Conservation (phyloP, 768 basidiomycete species). For the Agrocybe pediades region DNA sequence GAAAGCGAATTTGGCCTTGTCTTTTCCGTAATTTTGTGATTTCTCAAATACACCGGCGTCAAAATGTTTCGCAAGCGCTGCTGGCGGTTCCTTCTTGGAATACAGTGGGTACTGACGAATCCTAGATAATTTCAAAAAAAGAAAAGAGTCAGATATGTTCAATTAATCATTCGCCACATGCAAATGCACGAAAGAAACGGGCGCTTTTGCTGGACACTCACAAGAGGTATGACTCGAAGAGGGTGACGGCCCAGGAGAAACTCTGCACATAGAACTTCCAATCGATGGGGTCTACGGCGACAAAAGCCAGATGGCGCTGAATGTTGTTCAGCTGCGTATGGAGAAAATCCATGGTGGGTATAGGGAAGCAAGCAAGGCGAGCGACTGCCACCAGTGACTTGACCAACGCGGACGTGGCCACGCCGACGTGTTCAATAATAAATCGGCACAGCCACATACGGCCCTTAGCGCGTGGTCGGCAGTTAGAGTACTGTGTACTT, state of each 20-base stretch:
- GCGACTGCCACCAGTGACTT: no score
- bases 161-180: background rate
- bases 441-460: slow-evolving; percentile 26
- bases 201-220: slow-evolving; percentile 39
- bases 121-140: slow-evolving; percentile 17
- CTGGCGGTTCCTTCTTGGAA: slow-evolving; percentile 71
- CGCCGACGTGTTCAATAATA: slow-evolving; percentile 27
- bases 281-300: slow-evolving; percentile 69
- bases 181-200: slow-evolving; percentile 1
- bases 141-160: background rate
- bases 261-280: slow-evolving; percentile 83
- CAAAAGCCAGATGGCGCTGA: slow-evolving; percentile 69
- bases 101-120: slow-evolving; percentile 87
- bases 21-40: slow-evolving; percentile 88
- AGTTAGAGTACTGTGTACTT: no score
- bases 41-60: slow-evolving; percentile 75
- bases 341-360: slow-evolving; percentile 59
- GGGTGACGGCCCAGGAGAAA: slow-evolving; percentile 75
- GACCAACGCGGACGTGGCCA: slow-evolving; percentile 18
- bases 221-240: slow-evolving; percentile 89
- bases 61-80: slow-evolving; percentile 70
- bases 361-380: slow-evolving; percentile 4
- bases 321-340: slow-evolving; percentile 57
- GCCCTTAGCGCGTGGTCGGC: background rate
- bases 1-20: slow-evolving; percentile 85